Percentiles rank a stretch among this genome's conserved stretches.
Evolutionary conservation across 2,329 filamentous ascomycete species (phyloP).

Genomic region (Aspergillus chevalieri): DNA sequence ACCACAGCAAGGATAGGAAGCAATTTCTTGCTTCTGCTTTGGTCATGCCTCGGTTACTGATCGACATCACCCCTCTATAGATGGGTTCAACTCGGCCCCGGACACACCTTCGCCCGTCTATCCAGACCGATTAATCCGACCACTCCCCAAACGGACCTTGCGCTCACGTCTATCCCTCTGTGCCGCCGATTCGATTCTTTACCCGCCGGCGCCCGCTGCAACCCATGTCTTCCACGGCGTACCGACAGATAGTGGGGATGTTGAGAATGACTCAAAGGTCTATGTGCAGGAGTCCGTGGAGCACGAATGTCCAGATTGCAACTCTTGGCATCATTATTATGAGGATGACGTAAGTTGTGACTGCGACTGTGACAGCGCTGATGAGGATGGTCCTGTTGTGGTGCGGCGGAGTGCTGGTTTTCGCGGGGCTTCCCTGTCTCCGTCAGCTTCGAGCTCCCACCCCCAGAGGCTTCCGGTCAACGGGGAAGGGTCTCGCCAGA

Average conservation of each 20-base stretch:
- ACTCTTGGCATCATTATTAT: constrained; percentile 41
- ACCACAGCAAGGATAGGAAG: constrained; percentile 9
- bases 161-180: constrained; percentile 83
- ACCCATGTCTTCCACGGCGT: constrained; percentile 73
- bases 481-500: constrained; percentile 19
- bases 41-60: constrained; percentile 32
- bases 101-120: constrained; percentile 77
- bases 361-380: constrained; percentile 52
- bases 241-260: constrained; percentile 51
- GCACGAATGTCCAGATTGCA: constrained; percentile 31
- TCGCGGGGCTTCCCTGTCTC: constrained; percentile 32
- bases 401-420: constrained; percentile 38
- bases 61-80: constrained; percentile 32
- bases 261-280: constrained; percentile 42
- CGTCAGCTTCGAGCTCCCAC: constrained; percentile 22
- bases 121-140: constrained; percentile 86
- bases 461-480: constrained; percentile 21
- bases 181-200: constrained; percentile 73
- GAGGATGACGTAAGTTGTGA: constrained; percentile 48
- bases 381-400: constrained; percentile 48
- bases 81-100: constrained; percentile 46
- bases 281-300: constrained; percentile 42
- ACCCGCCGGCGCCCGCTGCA: constrained; percentile 65
- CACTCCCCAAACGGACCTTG: constrained; percentile 80
- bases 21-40: constrained; percentile 11